phyloP scores from a whole-genome alignment of 345 rosid species.

The Lumnitzera littorea region DNA sequence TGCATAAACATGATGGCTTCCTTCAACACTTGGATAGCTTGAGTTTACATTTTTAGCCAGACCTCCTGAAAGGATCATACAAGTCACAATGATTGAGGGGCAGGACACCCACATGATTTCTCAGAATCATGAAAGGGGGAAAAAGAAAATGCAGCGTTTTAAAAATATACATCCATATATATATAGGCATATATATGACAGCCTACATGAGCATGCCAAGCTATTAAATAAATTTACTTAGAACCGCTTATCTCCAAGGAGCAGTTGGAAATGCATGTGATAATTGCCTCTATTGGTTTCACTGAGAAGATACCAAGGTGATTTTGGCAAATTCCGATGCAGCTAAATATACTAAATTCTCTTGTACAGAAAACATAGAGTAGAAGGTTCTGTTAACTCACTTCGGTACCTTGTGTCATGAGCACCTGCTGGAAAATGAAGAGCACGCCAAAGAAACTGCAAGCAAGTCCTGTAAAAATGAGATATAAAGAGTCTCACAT shows the following conservation, averaged over 20 bases:
- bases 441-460: slow-evolving; percentile 83
- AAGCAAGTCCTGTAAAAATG: slow-evolving; percentile 67
- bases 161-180: too few species aligned
- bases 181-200: too few species aligned
- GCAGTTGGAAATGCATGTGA: too few species aligned
- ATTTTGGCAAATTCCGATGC: too few species aligned
- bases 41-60: slow-evolving; percentile 24
- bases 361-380: background rate
- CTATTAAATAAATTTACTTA: too few species aligned
- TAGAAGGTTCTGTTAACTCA: slow-evolving; percentile 58
- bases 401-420: slow-evolving; percentile 85
- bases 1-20: slow-evolving; percentile 40
- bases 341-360: too few species aligned
- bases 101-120: too few species aligned
- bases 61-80: slow-evolving; percentile 16
- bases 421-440: slow-evolving; percentile 65
- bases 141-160: too few species aligned
- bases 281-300: background rate
- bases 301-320: background rate
- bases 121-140: too few species aligned
- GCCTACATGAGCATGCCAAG: too few species aligned
- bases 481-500: slow-evolving; percentile 14
- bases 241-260: too few species aligned
- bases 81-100: too few species aligned
- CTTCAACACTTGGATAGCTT: slow-evolving; percentile 13